Evolutionary conservation across 176 grass and related monocot genomes (phyloP), one percentile per base, ranked within the genome.

Genomic region (Phragmites australis): DNA sequence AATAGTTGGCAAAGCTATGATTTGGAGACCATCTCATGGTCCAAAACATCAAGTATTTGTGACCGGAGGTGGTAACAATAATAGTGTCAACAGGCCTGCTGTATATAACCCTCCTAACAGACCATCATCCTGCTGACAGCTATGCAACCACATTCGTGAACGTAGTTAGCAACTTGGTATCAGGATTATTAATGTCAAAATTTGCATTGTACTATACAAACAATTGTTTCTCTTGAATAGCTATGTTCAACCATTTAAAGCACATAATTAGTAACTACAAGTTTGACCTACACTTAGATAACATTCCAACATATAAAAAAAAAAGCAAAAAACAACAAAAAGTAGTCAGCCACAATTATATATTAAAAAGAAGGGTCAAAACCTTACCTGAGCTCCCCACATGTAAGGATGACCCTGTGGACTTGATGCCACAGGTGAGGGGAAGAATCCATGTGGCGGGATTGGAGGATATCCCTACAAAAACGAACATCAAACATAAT

Each of bases 401-500:
- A 99, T 95, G 76, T 93, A 99, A 31, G 93, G 90, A 90, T 99
- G 93, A 34, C 86, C 84, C 69, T 99, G 93, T 83, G 96, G 90
- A 63, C 72, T 93, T 47, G 96, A 93, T 29, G 70, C 86, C 68
- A 92, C 80, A 8, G 89, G 84, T 16, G 95, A 83, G 9, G 81
- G 93, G 49, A 89, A 99, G 76, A 95, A 95, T 7, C 96, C 92
- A 89, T 90, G 96, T 58, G 96, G 93, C 55, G 90, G 96, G 65
- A 99, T 87, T 58, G 96, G 84, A 34, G 96, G 83, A 87, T 95
- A 99, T 75, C 86, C 90, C 90, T 95, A 74, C 56, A 43, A 76
- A 72, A 74, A 87, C 1, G 19, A 84, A 60, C 30, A 72, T 4
- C 9, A 26, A 80, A 74, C 43, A 70, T 62, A 18, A 62, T 72